phyloP scores from a whole-genome alignment of 139 green algal genomes.

The Haematococcus sp. region DNA sequence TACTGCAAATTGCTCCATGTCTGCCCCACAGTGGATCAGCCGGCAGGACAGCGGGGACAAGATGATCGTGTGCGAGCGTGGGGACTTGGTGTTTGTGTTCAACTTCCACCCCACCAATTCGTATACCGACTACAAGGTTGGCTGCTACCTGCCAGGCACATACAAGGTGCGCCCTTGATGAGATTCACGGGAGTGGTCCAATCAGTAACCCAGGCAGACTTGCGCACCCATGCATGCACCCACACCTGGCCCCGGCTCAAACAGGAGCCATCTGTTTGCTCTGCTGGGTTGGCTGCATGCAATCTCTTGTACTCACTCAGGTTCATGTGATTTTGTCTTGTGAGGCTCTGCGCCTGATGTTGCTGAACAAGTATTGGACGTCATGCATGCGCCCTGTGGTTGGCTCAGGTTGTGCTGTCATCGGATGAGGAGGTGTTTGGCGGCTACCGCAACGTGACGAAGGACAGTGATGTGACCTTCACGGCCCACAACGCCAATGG shows the following conservation, averaged over 20 bases:
- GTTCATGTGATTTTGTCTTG: too few relatives aligned
- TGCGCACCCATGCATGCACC: too few relatives aligned
- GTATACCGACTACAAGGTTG: slow-evolving; percentile 92
- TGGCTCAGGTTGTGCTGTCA: slow-evolving; percentile 61
- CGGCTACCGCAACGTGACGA: slow-evolving; percentile 84
- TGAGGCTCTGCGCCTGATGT: too few relatives aligned
- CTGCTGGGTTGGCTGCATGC: too few relatives aligned
- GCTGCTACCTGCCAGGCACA: slow-evolving; percentile 64
- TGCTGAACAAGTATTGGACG: too few relatives aligned
- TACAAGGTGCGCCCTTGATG: slow-evolving; percentile 34
- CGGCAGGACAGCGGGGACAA: slow-evolving; percentile 18
- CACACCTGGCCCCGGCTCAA: too few relatives aligned
- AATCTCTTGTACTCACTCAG: too few relatives aligned
- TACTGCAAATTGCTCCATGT: too few relatives aligned
- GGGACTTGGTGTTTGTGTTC: slow-evolving; percentile 99
- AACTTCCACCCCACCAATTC: slow-evolving; percentile 97
- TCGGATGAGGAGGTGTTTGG: slow-evolving; percentile 88
- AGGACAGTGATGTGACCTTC: slow-evolving; percentile 65
- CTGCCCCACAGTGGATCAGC: slow-evolving; percentile 8
- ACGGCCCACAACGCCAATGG: neutral
- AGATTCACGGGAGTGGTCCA: too few relatives aligned
- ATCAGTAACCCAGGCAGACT: too few relatives aligned
- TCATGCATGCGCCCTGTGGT: neutral
- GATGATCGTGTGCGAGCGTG: slow-evolving; percentile 86
- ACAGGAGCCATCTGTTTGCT: too few relatives aligned